A percentile compares a stretch with the other conserved stretches of the same genome.
Conservation (phyloP, 2,329 filamentous ascomycete genomes). For the Penicillium sp. region DNA sequence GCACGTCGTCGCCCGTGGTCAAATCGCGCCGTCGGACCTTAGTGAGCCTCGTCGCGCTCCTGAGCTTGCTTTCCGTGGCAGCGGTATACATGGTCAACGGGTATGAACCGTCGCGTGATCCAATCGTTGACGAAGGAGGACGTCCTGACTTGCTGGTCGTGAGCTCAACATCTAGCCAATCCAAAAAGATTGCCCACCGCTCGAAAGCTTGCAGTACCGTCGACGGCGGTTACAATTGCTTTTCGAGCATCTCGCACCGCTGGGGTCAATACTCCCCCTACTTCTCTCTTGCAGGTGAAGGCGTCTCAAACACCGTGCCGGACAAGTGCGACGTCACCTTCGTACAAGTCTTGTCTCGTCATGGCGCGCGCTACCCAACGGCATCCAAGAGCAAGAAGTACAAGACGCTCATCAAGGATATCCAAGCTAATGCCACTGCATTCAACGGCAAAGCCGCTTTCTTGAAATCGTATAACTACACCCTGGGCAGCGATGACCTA, state of each 20-base stretch:
- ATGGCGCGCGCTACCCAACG: conserved; percentile 84
- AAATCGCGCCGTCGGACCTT: conserved; percentile 7
- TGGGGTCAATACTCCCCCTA: conserved; percentile 92
- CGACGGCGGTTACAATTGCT: conserved; percentile 65
- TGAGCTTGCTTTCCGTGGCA: conserved; percentile 13
- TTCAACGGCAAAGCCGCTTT: conserved; percentile 71
- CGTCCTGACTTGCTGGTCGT: conserved; percentile 6
- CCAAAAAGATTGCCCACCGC: background rate
- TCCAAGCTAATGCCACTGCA: conserved; percentile 60
- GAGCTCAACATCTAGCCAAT: background rate
- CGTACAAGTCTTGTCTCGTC: conserved; percentile 78
- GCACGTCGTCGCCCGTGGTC: background rate
- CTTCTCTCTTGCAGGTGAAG: conserved; percentile 65
- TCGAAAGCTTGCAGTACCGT: conserved; percentile 55
- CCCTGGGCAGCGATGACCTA: conserved; percentile 69
- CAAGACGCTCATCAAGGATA: conserved; percentile 63
- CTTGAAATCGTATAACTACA: conserved; percentile 71
- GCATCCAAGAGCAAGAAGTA: conserved; percentile 67
- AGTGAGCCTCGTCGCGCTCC: conserved; percentile 7
- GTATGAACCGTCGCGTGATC: conserved; percentile 15
- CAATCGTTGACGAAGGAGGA: background rate
- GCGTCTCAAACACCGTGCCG: conserved; percentile 64
- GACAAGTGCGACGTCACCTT: conserved; percentile 74
- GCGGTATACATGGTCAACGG: conserved; percentile 12
- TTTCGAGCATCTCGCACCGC: conserved; percentile 62